These are phyloP conservation scores for Geranomyces michiganensis DNA, from an alignment of 192 early-diverging fungal genomes.

Conservation along the genomic window DNA sequence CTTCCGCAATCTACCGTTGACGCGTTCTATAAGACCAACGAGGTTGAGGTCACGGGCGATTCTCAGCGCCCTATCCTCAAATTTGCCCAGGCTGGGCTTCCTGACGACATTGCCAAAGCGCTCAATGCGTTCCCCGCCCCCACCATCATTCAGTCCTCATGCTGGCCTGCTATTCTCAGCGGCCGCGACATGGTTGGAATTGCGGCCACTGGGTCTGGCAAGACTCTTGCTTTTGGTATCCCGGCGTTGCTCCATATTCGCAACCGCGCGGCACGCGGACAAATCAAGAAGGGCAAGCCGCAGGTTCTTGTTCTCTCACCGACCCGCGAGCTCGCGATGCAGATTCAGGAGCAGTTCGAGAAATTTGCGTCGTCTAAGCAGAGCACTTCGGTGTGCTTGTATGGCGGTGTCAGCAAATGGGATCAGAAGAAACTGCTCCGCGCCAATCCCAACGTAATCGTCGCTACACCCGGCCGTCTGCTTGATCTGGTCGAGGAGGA, in stretches of 20 bases:
- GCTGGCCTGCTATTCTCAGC: constrained; percentile 86
- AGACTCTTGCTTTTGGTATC: constrained; percentile 63
- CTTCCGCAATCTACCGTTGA: constrained; percentile 33
- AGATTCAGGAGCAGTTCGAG: constrained; percentile 59
- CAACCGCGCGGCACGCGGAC: constrained; percentile 36
- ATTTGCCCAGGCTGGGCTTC: constrained; percentile 76
- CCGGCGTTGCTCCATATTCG: constrained; percentile 79
- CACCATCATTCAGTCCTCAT: constrained; percentile 90
- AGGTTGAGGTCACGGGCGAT: constrained; percentile 41
- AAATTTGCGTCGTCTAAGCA: constrained; percentile 68
- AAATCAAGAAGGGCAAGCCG: constrained; percentile 25
- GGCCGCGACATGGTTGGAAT: constrained; percentile 90
- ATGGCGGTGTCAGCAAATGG: constrained; percentile 81
- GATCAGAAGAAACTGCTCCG: constrained; percentile 44
- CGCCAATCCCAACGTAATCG: constrained; percentile 71
- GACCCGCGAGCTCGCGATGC: constrained; percentile 63
- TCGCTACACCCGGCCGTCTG: constrained; percentile 96
- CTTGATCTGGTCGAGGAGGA: constrained; percentile 82
- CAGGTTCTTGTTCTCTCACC: constrained; percentile 64
- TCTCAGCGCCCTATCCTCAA: constrained; percentile 64
- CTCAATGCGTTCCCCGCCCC: constrained; percentile 76
- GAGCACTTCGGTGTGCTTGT: constrained; percentile 76
- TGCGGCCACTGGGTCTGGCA: constrained; percentile 53
- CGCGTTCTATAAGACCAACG: constrained; percentile 45
- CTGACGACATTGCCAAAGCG: constrained; percentile 63